Evolutionary conservation across 176 grass and related monocot genomes (phyloP), one percentile per base, ranked within the genome.

Genomic region (Zizania latifolia): DNA sequence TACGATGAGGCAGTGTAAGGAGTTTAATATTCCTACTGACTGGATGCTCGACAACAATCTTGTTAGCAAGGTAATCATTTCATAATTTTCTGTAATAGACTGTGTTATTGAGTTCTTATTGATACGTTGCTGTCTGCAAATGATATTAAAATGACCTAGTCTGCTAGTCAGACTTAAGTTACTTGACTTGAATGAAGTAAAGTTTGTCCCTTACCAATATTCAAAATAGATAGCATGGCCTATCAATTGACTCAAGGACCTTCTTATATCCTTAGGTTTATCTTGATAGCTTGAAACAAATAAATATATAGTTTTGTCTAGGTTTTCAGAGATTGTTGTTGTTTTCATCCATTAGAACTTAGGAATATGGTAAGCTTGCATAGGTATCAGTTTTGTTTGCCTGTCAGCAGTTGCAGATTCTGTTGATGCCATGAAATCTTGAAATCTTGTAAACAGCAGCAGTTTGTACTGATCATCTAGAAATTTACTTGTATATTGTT

Each of bases 21-120:
- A 92, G 24, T 99, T 90, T 24, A 92, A 87, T 61, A 99, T 99
- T 81, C 95, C 95, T 61, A 82, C 82, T n/a, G 91, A 99, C 45
- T 99, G 95, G 95, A 94, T 99, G 83, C 85, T 94, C 48, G 95
- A 99, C 70, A 92, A 75, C 69, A 93, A 88, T 80, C 84, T 94
- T 36, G 82, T 94, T 74, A 80, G 92, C 85, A 99, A 99, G 92
- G 95, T 94, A 99, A 55, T 36, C 29, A 13, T 54, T 78, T 12
- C 56, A 17, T 58, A 65, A 5, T 40, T 78, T 72, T 53, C 32
- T 32, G 10, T 65, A 58, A 8, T 46, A 21, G 6, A 38, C 61
- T 66, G 22, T 7, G 43, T 53, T 53, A 37, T 29, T 76, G 57
- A 77, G 68, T 73, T 44, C 5, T 44, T 23, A 40, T 58, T 51